Evolutionary conservation across 2,329 filamentous ascomycete genomes (phyloP).

Genomic region (Epichloe glyceriae): DNA sequence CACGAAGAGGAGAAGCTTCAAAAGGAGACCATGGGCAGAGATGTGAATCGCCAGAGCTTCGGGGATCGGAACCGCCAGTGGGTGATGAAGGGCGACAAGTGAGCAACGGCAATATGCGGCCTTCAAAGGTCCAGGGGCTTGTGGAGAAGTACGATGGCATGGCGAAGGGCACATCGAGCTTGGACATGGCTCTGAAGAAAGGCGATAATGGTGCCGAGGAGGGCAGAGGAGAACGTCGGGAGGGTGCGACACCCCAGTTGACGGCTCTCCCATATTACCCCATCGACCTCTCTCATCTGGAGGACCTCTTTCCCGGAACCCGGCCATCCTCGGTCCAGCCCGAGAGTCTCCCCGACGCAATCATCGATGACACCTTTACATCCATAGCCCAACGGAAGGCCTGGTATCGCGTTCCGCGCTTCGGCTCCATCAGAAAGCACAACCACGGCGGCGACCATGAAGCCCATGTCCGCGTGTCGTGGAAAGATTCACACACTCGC

Average conservation of each 20-base stretch:
- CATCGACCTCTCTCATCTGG: slow-evolving; percentile 22
- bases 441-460: slow-evolving; percentile 41
- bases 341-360: slow-evolving; percentile 29
- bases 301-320: slow-evolving; percentile 19
- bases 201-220: neutral
- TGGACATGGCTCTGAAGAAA: neutral
- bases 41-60: slow-evolving; percentile 10
- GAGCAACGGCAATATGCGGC: slow-evolving; percentile 12
- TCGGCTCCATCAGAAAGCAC: slow-evolving; percentile 44
- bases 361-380: slow-evolving; percentile 39
- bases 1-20: neutral
- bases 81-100: slow-evolving; percentile 5
- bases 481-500: slow-evolving; percentile 41
- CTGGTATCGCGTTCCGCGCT: slow-evolving; percentile 53
- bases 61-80: slow-evolving; percentile 7
- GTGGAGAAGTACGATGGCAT: slow-evolving; percentile 39
- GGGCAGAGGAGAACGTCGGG: neutral
- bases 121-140: slow-evolving; percentile 36
- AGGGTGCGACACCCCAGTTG: slow-evolving; percentile 1
- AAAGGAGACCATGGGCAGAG: neutral
- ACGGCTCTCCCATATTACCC: slow-evolving; percentile 10
- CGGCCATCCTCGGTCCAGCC: slow-evolving; percentile 15
- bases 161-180: slow-evolving; percentile 9
- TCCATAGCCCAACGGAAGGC: slow-evolving; percentile 45
- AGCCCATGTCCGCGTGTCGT: slow-evolving; percentile 45